Base-by-base conservation (phyloP, 2,329 filamentous ascomycete species). In the Sclerotinia spermophila region DNA sequence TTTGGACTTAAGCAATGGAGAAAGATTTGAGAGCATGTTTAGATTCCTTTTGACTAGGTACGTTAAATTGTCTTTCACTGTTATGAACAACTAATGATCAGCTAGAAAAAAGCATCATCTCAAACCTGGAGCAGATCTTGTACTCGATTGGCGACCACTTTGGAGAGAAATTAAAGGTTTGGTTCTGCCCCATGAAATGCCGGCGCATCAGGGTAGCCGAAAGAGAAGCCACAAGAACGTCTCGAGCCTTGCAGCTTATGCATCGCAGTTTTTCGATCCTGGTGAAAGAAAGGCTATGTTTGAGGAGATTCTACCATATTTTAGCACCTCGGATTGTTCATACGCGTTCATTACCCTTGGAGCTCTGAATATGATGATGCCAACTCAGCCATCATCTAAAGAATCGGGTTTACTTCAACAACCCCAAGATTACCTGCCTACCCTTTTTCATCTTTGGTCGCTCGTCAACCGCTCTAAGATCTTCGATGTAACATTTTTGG, bases 11-110 rank as follows among this genome's bases (percentile, higher is more conserved):
- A 86, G 86, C 71, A 89, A 94, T 13, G 87, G 93, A 6, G 96
- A 99, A 82, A 89, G 95, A 72, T 99, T 99, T 80, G 88, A 95
- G 60, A 96, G 93, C 84, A 98, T 98, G 94, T 95, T 98, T 78
- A 92, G 97, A n/a, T 62, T 67, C 81, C 90, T 93, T 17, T 83
- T 99, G 76, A 97, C 94, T n/a, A 96, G 96, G 94, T 96, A 83
- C 81, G 90, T 83, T 10, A 4, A 8, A 24, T 15, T n/a, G 7
- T 51, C 48, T 33, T 33, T 53, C n/a, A 17, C 44, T 55, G 1
- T 51, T 51, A 24, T 56, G 44, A 58, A 56, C 21, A 69, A 17
- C 59, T 69, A 42, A 69, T 69, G 44, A n/a, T 65, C 27, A 30
- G 44, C 45, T 75, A 96, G 93, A 82, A 94, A 95, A 79, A 97